These are phyloP conservation scores for Angomonas ambiguus DNA, from an alignment of 208 protist species.

Conservation along the genomic window DNA sequence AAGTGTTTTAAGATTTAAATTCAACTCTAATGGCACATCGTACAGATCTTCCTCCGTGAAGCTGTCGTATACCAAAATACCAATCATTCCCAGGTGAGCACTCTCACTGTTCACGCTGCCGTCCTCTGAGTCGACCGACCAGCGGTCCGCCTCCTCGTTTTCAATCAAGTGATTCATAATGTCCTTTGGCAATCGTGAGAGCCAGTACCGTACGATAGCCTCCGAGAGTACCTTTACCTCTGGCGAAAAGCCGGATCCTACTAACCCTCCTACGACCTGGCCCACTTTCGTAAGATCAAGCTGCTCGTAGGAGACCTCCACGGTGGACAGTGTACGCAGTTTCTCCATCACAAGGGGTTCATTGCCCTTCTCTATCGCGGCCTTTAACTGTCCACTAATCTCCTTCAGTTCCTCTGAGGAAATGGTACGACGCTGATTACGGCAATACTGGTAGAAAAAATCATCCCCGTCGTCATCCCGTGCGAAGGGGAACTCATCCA, in stretches of 20 bases:
- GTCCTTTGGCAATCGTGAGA: conserved; percentile 36
- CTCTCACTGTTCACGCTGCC: conserved; percentile 18
- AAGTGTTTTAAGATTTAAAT: conserved; percentile 18
- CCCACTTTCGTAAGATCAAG: conserved; percentile 26
- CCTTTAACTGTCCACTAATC: too few relatives aligned
- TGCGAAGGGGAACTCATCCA: conserved; percentile 27
- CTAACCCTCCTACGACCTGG: conserved; percentile 50
- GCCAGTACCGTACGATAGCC: conserved; percentile 76
- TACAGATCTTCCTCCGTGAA: conserved; percentile 75
- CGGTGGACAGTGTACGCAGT: too few relatives aligned
- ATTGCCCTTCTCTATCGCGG: background rate
- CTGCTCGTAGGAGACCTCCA: conserved; percentile 14
- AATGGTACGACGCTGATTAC: too few relatives aligned
- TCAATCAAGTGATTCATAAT: conserved; percentile 33
- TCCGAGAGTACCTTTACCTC: conserved; percentile 39
- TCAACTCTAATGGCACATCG: conserved; percentile 25
- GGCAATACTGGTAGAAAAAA: too few relatives aligned
- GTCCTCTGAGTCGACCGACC: conserved; percentile 38
- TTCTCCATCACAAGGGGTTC: background rate
- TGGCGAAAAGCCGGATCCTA: conserved; percentile 32
- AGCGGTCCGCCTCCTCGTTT: conserved; percentile 39
- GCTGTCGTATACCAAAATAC: conserved; percentile 47
- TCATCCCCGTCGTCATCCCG: too few relatives aligned
- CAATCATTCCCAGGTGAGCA: conserved; percentile 37
- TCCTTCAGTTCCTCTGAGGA: background rate